Evolutionary conservation across 1,284 basidiomycete genomes (phyloP), one percentile per base, ranked within the genome.

Genomic region (Rhizopogon parksii): DNA sequence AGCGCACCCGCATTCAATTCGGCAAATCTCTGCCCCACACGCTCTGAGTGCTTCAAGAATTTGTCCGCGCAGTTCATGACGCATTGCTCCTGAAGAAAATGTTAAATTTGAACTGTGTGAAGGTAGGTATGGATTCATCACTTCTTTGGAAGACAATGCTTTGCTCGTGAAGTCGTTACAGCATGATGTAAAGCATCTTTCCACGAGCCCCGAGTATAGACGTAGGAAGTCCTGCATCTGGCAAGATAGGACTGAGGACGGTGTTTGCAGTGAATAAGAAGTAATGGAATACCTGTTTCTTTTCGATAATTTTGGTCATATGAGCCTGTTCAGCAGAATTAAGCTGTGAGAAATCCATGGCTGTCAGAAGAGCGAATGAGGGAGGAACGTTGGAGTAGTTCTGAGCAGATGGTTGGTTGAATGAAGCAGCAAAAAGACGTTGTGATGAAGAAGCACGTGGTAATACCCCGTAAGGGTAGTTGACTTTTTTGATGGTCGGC

Each of bases 221-320:
- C 79, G 80, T 78, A 98, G 79, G 64, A 99, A 98, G 75, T 98
- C 95, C 78, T 95, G 91, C 94, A 98, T 96, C 91, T 98, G 70
- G 42, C 49, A 40, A 36, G 25, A 35, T 12, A 36, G n/a, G 17
- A 24, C 51, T 54, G 51, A 54, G 47, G n/a, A 24, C 6, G 34
- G 21, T 19, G 21, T 24, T 24, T 48, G 34, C 17, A 43, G 46
- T 24, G 4, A 11, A 34, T 21, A 15, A 52, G 48, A n/a, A 25
- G 38, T 39, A 19, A 24, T 47, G 14, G 60, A 74, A 48, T 55
- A 87, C 92, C 85, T 95, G 93, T 75, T 90, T 93, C 76, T 89
- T 91, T 75, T 95, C 93, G 56, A 96, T 92, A 64, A 94, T 71
- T 63, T 83, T 88, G 53, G 80, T 84, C 85, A 95, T 90, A 68